phyloP scores from a whole-genome alignment of 2,329 filamentous ascomycete genomes.

The Ustulina deusta region DNA sequence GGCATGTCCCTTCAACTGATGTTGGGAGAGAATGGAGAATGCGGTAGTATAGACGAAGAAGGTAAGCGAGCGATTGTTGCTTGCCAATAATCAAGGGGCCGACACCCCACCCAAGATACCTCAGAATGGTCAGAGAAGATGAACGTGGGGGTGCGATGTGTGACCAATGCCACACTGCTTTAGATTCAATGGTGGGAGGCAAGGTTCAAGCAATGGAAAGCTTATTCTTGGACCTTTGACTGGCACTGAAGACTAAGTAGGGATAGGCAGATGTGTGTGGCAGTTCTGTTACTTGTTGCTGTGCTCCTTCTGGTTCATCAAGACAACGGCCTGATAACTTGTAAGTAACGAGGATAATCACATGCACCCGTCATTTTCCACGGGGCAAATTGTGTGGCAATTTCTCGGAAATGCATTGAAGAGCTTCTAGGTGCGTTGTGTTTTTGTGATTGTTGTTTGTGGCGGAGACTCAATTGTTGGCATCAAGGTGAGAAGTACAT shows the following conservation, averaged over 20 bases:
- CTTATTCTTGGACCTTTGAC: not conserved
- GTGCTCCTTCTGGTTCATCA: not conserved
- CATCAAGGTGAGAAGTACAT: not conserved
- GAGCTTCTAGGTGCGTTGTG: not conserved
- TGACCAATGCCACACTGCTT: constrained; percentile 7
- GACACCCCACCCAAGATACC: constrained; percentile 15
- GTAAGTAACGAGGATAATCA: not conserved
- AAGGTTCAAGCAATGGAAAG: too few species aligned
- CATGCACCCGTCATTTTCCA: too few species aligned
- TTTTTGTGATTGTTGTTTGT: not conserved
- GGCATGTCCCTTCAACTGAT: not conserved
- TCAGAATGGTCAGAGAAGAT: constrained; percentile 14
- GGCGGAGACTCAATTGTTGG: not conserved
- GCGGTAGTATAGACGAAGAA: not conserved
- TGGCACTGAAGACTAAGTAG: not conserved
- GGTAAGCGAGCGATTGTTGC: constrained; percentile 4
- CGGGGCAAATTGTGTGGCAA: not conserved
- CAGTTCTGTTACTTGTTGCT: not conserved
- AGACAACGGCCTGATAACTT: not conserved
- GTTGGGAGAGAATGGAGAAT: not conserved
- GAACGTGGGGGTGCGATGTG: not conserved
- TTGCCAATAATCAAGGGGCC: constrained; percentile 14
- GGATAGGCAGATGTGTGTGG: not conserved
- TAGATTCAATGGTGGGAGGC: not conserved
- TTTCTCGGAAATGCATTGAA: not conserved